A percentile compares a stretch with the other conserved stretches of the same genome.
Conservation (phyloP, 352 stramenopile species). For the Globisporangium rhizosaccharum region DNA sequence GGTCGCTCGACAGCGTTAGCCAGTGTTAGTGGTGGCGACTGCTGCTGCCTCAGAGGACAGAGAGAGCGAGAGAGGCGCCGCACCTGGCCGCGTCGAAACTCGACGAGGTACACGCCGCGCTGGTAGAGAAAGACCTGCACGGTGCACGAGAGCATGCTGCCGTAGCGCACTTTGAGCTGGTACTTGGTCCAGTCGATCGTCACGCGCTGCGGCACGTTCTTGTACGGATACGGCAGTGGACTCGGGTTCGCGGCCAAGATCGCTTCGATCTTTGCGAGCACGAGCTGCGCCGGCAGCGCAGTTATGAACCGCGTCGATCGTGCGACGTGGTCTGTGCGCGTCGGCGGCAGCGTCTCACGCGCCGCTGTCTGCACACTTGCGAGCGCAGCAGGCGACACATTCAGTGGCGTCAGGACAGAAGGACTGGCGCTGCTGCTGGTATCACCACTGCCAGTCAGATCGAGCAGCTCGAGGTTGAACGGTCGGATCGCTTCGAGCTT, state of each 20-base stretch:
- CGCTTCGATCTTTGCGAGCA: constrained; percentile 60
- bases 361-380: constrained; percentile 5
- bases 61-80: background rate
- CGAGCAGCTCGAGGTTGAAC: constrained; percentile 18
- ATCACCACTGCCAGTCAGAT: constrained; percentile 6
- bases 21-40: background rate
- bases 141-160: constrained; percentile 56
- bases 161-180: constrained; percentile 64
- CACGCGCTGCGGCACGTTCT: constrained; percentile 43
- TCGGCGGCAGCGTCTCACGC: constrained; percentile 24
- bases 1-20: background rate
- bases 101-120: constrained; percentile 72
- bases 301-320: constrained; percentile 75
- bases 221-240: constrained; percentile 37
- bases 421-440: background rate
- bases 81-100: constrained; percentile 75
- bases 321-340: constrained; percentile 58
- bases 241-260: constrained; percentile 39
- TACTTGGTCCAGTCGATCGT: constrained; percentile 69
- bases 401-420: constrained; percentile 4
- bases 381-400: background rate
- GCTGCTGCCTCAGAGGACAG: background rate
- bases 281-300: constrained; percentile 48
- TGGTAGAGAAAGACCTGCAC: constrained; percentile 82
- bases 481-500: constrained; percentile 36